These are phyloP conservation scores for Colletotrichum tropicicola DNA, from an alignment of 2,329 filamentous ascomycete genomes.

Conservation along the genomic window DNA sequence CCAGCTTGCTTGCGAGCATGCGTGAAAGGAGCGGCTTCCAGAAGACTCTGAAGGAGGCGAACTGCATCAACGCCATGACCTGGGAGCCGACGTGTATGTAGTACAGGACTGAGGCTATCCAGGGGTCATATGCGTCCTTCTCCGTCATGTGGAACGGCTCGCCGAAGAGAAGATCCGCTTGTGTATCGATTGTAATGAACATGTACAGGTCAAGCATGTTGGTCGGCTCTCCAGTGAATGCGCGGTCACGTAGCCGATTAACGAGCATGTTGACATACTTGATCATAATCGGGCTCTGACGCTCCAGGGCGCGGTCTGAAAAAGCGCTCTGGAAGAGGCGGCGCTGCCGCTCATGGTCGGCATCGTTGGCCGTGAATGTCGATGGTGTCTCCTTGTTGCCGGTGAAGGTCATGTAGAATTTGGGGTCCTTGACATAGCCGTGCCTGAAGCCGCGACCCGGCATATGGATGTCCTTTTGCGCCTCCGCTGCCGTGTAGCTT, in stretches of 20 bases:
- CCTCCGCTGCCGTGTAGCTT: slow-evolving; percentile 46
- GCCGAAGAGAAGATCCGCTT: background rate
- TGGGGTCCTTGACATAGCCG: background rate
- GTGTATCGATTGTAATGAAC: background rate
- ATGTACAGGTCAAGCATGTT: background rate
- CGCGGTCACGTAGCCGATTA: background rate
- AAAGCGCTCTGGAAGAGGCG: background rate
- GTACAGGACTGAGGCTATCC: background rate
- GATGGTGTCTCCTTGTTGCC: background rate
- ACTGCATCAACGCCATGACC: background rate
- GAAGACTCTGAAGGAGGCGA: background rate
- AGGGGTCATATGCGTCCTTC: background rate
- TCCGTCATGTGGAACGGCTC: background rate
- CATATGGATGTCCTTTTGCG: slow-evolving; percentile 47
- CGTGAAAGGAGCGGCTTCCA: background rate
- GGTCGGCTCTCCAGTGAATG: background rate
- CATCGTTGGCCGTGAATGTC: background rate
- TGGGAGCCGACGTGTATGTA: background rate
- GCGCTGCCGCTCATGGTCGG: background rate
- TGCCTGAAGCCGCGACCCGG: background rate
- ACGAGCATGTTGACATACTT: background rate
- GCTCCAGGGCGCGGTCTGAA: background rate
- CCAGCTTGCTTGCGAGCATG: background rate
- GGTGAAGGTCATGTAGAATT: background rate
- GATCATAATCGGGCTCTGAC: background rate